phyloP scores from a whole-genome alignment of 2,329 filamentous ascomycete species.

The Decorospora gaudefroyi region DNA sequence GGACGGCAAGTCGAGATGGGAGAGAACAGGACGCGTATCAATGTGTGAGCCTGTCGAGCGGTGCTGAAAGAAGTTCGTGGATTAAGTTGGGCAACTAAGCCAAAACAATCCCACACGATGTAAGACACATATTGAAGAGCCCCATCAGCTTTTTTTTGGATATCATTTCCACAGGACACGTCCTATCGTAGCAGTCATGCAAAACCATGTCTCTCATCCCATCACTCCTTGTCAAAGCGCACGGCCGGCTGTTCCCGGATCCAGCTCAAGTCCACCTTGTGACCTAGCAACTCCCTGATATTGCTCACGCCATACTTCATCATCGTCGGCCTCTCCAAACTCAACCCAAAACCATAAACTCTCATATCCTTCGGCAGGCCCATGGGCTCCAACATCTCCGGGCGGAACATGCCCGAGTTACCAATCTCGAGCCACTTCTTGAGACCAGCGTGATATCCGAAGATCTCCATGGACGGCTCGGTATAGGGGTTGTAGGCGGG shows the following conservation, averaged over 20 bases:
- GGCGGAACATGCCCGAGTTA: slow-evolving; percentile 98
- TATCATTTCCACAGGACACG: slow-evolving; percentile 8
- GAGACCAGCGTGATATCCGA: slow-evolving; percentile 80
- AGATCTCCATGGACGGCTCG: slow-evolving; percentile 94
- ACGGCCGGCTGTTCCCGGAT: slow-evolving; percentile 91
- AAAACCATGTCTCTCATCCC: background rate
- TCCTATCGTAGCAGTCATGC: slow-evolving; percentile 10
- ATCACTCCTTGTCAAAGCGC: slow-evolving; percentile 77
- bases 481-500: slow-evolving; percentile 82
- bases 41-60: too few relatives aligned
- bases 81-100: too few relatives aligned
- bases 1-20: too few relatives aligned
- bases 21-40: too few relatives aligned
- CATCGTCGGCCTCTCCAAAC: slow-evolving; percentile 94
- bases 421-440: slow-evolving; percentile 84
- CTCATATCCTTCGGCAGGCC: slow-evolving; percentile 87
- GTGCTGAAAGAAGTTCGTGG: too few relatives aligned
- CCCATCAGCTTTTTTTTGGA: background rate
- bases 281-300: slow-evolving; percentile 87
- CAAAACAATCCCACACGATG: background rate
- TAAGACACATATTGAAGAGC: background rate
- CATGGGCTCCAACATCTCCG: slow-evolving; percentile 96
- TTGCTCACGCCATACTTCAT: slow-evolving; percentile 83
- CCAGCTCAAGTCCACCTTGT: slow-evolving; percentile 93
- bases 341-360: slow-evolving; percentile 92